These are phyloP conservation scores for Ballota nigra DNA, from an alignment of 257 asterid genomes.

Conservation along the genomic window DNA sequence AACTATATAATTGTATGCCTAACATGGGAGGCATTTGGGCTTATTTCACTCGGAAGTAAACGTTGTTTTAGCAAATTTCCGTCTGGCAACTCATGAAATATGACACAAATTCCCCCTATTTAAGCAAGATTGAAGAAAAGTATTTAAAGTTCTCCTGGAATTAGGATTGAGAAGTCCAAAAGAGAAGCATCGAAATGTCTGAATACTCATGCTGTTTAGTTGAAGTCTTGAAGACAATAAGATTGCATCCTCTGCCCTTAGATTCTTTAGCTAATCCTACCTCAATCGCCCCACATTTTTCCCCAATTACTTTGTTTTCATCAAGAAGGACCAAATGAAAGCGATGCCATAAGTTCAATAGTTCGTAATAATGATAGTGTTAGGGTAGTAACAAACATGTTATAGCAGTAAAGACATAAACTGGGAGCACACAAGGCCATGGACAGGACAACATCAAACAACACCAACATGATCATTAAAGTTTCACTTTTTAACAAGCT, in stretches of 20 bases:
- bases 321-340: not conserved
- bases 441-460: conserved; percentile 11
- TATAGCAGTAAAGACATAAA: conserved; percentile 3
- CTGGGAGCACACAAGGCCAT: conserved; percentile 17
- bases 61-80: not conserved
- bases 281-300: not conserved
- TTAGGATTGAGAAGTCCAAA: not conserved
- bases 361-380: conserved; percentile 9
- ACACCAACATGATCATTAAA: not conserved
- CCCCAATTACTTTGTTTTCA: not conserved
- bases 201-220: not conserved
- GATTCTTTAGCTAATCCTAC: not conserved
- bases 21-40: not conserved
- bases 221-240: not conserved
- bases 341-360: conserved; percentile 6
- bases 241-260: not conserved
- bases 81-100: not conserved
- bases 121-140: not conserved
- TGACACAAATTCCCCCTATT: not conserved
- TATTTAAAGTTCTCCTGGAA: not conserved
- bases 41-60: not conserved
- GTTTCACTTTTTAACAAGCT: conserved; percentile 4
- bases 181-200: not conserved
- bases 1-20: not conserved
- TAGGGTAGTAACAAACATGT: conserved; percentile 17